Base-by-base conservation (phyloP, 1,139 yeast species). In the Suhomyces panamericanus region DNA sequence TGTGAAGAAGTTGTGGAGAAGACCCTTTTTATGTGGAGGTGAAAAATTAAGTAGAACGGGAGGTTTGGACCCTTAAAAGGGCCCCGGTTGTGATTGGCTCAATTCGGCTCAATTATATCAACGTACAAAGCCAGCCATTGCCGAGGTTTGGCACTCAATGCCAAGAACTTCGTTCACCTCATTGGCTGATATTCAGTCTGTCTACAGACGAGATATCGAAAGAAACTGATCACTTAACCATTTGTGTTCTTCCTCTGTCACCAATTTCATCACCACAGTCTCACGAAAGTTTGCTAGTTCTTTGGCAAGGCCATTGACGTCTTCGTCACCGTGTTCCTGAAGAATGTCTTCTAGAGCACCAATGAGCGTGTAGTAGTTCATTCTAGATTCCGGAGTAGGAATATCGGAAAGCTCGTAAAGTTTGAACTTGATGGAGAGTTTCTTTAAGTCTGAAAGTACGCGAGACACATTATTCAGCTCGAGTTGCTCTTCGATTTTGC, bases 341-440 rank as follows among this genome's bases (percentile, higher is more conserved):
- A 39, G 30, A 13, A 46, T 28, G 7, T 33, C 39, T 17, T 44
- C 43, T 11, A 46, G 44, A 24, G 42, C 34, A n/a, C 27, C 29
- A 3, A 42, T 34, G 35, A 41, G 47, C 10, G 61, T 51, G 39
- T 63, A 63, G 41, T 50, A 49, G 11, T 39, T 44, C 22, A 61
- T 56, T 10, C 64, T 43, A 10, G 48, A 46, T 28, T 53, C 60
- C 32, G 46, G 49, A 14, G 33, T 41, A 1, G 54, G 50, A 1
- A 20, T 28, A n/a, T 51, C 55, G 4, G 57, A 52, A 17, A 63
- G 49, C 1, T 50, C 47, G 46, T 63, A 63, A 4, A 69, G 39
- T 45, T 63, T 64, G 52, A 62, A 56, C 48, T 63, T 67, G 38
- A 65, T 59, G 1, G 75, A 67, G 10, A 69, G 44, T 41, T 56